A percentile compares a stretch with the other conserved stretches of the same genome.
Conservation (phyloP, 768 basidiomycete species). For the Plicaturopsis crispa region DNA sequence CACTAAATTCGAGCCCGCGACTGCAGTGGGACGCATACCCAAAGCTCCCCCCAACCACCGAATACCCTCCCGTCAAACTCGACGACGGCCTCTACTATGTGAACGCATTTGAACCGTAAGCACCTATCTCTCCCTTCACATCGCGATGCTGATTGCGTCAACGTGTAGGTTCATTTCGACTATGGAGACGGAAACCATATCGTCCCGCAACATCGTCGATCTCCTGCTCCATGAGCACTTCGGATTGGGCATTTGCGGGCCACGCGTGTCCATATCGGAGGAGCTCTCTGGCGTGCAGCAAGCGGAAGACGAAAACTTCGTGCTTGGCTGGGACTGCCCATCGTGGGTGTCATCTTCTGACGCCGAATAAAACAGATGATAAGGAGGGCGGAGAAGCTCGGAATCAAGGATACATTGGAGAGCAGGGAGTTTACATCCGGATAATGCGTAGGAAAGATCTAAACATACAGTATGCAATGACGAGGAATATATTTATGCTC, state of each 20-base stretch:
- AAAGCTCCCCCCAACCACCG: slow-evolving; percentile 52
- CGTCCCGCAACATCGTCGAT: slow-evolving; percentile 79
- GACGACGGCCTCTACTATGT: slow-evolving; percentile 82
- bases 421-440: too few species aligned
- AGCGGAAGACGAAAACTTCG: slow-evolving; percentile 35
- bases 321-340: slow-evolving; percentile 77
- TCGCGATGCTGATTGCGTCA: slow-evolving; percentile 1
- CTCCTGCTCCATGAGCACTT: slow-evolving; percentile 70
- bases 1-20: slow-evolving; percentile 1
- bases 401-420: too few species aligned
- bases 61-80: slow-evolving; percentile 74
- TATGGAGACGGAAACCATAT: slow-evolving; percentile 90
- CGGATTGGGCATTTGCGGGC: slow-evolving; percentile 60
- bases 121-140: slow-evolving; percentile 11
- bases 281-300: slow-evolving; percentile 7
- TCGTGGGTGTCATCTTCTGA: slow-evolving; percentile 3
- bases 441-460: too few species aligned
- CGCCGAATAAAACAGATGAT: too few species aligned
- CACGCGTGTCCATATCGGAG: slow-evolving; percentile 19
- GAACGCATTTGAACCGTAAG: slow-evolving; percentile 86
- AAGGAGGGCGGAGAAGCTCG: too few species aligned
- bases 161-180: slow-evolving; percentile 67
- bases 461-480: too few species aligned
- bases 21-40: slow-evolving; percentile 78
- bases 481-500: too few species aligned